Evolutionary conservation across 768 basidiomycete species (phyloP).

Genomic region (Serpula lacrymans): DNA sequence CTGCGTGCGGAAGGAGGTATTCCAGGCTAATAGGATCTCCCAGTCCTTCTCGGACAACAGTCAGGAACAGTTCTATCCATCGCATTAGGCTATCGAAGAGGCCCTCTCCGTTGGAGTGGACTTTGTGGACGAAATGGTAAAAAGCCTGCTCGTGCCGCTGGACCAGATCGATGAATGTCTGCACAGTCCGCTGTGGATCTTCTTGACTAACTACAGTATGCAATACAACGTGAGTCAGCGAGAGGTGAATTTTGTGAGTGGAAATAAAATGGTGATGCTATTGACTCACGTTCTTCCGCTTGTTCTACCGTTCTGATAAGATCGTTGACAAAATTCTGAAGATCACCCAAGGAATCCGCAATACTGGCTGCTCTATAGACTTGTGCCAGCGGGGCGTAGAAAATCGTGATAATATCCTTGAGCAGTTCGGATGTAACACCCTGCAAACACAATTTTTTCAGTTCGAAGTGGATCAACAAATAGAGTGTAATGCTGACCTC

Average conservation of each 20-base stretch:
- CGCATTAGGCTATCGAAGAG: constrained; percentile 92
- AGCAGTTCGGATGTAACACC: constrained; percentile 92
- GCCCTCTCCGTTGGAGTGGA: constrained; percentile 93
- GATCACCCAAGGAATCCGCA: constrained; percentile 84
- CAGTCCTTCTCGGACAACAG: constrained; percentile 85
- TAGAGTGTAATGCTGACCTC: constrained; percentile 53
- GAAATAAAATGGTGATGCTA: background rate
- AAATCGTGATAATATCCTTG: constrained; percentile 98
- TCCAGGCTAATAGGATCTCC: constrained; percentile 78
- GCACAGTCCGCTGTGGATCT: constrained; percentile 83
- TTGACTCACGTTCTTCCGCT: constrained; percentile 77
- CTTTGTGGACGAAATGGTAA: constrained; percentile 97
- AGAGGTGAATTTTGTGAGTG: no score
- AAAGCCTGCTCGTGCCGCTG: constrained; percentile 93
- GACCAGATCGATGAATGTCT: constrained; percentile 90
- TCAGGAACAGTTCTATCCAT: constrained; percentile 96
- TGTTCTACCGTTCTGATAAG: constrained; percentile 91
- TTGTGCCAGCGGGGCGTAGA: constrained; percentile 93
- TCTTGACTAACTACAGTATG: constrained; percentile 63
- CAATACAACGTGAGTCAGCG: constrained; percentile 5
- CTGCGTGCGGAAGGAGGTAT: constrained; percentile 81
- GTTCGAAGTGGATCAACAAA: background rate
- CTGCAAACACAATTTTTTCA: constrained; percentile 35
- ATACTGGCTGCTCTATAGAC: constrained; percentile 98
- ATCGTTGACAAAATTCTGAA: constrained; percentile 94